These are phyloP conservation scores for Wallemia mellicola DNA, from an alignment of 1,284 basidiomycete species.

Conservation along the genomic window DNA sequence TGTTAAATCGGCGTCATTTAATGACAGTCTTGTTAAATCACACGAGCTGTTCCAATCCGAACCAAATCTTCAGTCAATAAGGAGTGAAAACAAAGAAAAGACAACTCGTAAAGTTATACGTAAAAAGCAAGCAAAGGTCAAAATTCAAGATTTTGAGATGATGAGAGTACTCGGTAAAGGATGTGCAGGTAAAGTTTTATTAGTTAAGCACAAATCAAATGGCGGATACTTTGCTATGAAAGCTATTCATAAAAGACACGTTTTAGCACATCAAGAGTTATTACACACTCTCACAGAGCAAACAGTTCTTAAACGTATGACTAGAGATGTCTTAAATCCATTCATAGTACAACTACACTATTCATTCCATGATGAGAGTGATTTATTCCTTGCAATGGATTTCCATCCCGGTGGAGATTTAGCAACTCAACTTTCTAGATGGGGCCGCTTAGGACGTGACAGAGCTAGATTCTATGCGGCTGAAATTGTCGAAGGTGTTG, in stretches of 20 bases:
- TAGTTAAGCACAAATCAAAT: constrained; percentile 45
- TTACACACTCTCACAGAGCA: constrained; percentile 87
- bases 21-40: neutral
- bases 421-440: constrained; percentile 77
- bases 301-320: constrained; percentile 65
- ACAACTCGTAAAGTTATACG: neutral
- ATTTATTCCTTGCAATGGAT: constrained; percentile 74
- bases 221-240: constrained; percentile 62
- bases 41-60: neutral
- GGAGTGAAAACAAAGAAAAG: neutral
- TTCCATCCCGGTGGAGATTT: constrained; percentile 90
- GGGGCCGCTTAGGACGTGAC: constrained; percentile 70
- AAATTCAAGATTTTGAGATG: constrained; percentile 77
- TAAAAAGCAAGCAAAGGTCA: constrained; percentile 25
- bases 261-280: constrained; percentile 76
- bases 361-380: constrained; percentile 86
- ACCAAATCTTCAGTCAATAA: neutral
- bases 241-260: constrained; percentile 84
- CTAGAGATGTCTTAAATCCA: constrained; percentile 31
- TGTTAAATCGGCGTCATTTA: neutral
- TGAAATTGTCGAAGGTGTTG: constrained; percentile 74
- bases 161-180: constrained; percentile 84
- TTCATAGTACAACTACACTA: constrained; percentile 84
- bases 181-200: constrained; percentile 72
- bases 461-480: constrained; percentile 82